Evolutionary conservation across 129 eudicot species (phyloP).

Genomic region (Pulicaria dysenterica): DNA sequence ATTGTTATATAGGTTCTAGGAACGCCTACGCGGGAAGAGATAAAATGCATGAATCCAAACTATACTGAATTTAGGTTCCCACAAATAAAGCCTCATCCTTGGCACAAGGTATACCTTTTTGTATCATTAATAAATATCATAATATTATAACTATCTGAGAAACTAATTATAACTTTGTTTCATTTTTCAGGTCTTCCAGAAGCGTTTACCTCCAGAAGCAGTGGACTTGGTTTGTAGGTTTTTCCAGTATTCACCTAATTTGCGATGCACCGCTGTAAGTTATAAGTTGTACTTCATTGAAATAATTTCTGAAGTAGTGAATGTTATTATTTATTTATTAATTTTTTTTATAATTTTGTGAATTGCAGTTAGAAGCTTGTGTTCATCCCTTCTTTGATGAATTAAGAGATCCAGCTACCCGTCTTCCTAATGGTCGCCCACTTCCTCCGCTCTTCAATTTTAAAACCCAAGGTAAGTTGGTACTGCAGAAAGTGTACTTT

Average conservation of each 20-base stretch:
- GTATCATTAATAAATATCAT: background rate
- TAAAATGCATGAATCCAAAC: constrained; percentile 97
- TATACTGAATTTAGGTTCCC: constrained; percentile 92
- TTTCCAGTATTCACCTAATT: constrained; percentile 95
- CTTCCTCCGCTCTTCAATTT: constrained; percentile 92
- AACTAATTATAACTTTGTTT: background rate
- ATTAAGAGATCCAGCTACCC: constrained; percentile 81
- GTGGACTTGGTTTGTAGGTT: constrained; percentile 94
- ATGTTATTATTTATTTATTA: background rate
- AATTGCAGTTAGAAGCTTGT: constrained; percentile 87
- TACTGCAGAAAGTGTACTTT: constrained; percentile 8
- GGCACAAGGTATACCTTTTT: constrained; percentile 79
- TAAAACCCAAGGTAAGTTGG: constrained; percentile 65
- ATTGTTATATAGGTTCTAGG: constrained; percentile 75
- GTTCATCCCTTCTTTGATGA: constrained; percentile 92
- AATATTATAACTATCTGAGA: background rate
- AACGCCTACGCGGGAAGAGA: constrained; percentile 97
- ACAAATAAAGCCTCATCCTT: constrained; percentile 97
- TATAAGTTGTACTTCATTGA: background rate
- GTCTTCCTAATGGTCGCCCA: constrained; percentile 94
- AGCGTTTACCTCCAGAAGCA: constrained; percentile 97
- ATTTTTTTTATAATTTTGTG: background rate
- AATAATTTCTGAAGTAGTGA: background rate
- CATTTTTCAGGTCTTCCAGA: constrained; percentile 79
- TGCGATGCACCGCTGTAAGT: constrained; percentile 98